Evolutionary conservation across 768 basidiomycete genomes (phyloP).

Genomic region (Tylopilus rubrobrunneus): DNA sequence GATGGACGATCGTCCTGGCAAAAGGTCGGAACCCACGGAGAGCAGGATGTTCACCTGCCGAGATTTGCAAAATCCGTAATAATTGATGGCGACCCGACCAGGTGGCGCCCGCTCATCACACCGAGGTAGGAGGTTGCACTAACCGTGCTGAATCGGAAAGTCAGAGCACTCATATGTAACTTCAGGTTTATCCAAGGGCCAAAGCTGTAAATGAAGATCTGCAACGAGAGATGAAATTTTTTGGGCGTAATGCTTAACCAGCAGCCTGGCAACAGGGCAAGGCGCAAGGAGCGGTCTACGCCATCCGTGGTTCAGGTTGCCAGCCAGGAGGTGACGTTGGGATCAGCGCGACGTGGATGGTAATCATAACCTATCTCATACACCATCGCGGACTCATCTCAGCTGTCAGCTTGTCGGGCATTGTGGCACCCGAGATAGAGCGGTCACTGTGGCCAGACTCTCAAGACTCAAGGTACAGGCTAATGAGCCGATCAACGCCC

Average conservation of each 20-base stretch:
- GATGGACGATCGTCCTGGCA: background rate
- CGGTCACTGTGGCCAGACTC: too few species aligned
- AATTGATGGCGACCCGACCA: background rate
- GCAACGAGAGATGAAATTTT: background rate
- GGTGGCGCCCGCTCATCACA: background rate
- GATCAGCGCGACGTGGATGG: background rate
- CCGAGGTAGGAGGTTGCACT: background rate
- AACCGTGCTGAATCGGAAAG: background rate
- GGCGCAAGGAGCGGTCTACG: background rate
- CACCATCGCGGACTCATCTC: background rate
- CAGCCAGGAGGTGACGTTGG: background rate
- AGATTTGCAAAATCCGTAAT: slow-evolving; percentile 2
- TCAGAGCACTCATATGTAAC: background rate
- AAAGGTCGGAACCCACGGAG: background rate
- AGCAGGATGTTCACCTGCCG: slow-evolving; percentile 2
- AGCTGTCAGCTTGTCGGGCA: background rate
- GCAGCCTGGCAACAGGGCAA: background rate
- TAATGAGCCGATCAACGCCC: too few species aligned
- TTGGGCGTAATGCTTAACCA: background rate
- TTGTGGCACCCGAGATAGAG: too few species aligned
- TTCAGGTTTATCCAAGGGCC: background rate
- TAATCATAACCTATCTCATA: background rate
- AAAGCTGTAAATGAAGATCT: background rate
- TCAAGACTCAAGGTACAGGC: too few species aligned
- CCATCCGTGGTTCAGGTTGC: background rate